These are phyloP conservation scores for Leishmania gerbilli DNA, from an alignment of 208 protist genomes.

Conservation along the genomic window DNA sequence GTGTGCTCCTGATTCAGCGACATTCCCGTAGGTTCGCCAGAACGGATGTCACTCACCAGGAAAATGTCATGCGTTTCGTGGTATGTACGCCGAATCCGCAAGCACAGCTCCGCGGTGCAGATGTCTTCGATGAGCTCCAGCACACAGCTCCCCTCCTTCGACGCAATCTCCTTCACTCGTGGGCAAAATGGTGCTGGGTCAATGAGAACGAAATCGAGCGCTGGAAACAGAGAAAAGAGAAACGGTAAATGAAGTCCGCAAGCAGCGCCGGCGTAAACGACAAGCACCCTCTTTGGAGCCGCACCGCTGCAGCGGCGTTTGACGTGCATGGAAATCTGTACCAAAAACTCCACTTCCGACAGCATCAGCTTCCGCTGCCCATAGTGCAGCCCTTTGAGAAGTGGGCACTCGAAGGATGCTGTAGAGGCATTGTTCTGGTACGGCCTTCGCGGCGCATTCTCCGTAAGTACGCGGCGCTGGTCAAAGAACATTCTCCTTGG, in stretches of 20 bases:
- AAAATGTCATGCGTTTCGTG: conserved; percentile 63
- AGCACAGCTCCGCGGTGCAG: conserved; percentile 92
- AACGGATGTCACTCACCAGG: conserved; percentile 94
- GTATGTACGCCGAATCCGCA: conserved; percentile 60
- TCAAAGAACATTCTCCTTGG: conserved; percentile 54
- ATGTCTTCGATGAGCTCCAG: conserved; percentile 80
- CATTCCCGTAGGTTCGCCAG: conserved; percentile 62
- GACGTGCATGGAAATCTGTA: conserved; percentile 17
- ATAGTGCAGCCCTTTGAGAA: conserved; percentile 91
- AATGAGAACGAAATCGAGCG: conserved; percentile 89
- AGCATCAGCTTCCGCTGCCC: conserved; percentile 95
- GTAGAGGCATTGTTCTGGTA: conserved; percentile 60
- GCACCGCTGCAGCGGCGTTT: neutral
- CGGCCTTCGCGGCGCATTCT: conserved; percentile 37
- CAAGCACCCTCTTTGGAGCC: conserved; percentile 34
- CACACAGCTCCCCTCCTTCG: conserved; percentile 36
- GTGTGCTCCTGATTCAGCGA: conserved; percentile 80
- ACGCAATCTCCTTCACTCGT: conserved; percentile 44
- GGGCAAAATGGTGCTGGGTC: conserved; percentile 92
- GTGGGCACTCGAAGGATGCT: conserved; percentile 38
- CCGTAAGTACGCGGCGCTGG: conserved; percentile 35
- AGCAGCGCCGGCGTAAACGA: conserved; percentile 95
- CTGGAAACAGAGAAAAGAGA: conserved; percentile 76
- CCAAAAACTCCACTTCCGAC: conserved; percentile 94
- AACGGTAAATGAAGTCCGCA: conserved; percentile 92